phyloP scores from a whole-genome alignment of 768 basidiomycete genomes.

The Tulasnella sp. region DNA sequence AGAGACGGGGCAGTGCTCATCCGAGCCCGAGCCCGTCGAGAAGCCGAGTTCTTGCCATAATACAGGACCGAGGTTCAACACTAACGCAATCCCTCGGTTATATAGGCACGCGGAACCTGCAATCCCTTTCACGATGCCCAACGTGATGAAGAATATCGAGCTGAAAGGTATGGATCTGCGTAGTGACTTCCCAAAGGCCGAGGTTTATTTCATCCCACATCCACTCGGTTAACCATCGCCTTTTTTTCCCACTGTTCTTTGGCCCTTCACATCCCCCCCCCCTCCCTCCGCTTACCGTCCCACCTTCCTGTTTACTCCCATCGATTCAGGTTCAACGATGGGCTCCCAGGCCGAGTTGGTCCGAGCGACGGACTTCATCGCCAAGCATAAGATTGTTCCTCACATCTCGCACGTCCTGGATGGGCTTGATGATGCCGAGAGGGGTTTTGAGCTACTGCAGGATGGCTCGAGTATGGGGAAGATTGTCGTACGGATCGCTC shows the following conservation, averaged over 20 bases:
- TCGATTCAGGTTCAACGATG: constrained; percentile 84
- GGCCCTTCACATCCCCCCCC: no score
- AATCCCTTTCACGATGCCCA: constrained; percentile 62
- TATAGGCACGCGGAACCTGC: constrained; percentile 49
- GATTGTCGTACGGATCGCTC: constrained; percentile 39
- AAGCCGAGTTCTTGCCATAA: no score
- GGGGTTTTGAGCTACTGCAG: constrained; percentile 59
- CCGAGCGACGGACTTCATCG: constrained; percentile 59
- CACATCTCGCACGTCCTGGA: constrained; percentile 59
- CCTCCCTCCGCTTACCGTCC: neutral
- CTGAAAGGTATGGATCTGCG: constrained; percentile 57
- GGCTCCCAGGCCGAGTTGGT: constrained; percentile 64
- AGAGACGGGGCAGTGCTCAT: no score
- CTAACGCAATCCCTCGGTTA: neutral
- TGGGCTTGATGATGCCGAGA: constrained; percentile 50
- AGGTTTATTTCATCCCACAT: neutral
- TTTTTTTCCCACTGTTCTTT: no score
- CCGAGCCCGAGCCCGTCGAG: no score
- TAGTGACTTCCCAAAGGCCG: neutral
- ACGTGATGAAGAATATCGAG: constrained; percentile 63
- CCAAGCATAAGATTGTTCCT: constrained; percentile 54
- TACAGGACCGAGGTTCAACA: no score
- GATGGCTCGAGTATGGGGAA: constrained; percentile 67
- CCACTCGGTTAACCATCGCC: no score
- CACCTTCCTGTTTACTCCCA: neutral